Conservation (phyloP, 306 rosid species). For the Gastrolobium bilobum region DNA sequence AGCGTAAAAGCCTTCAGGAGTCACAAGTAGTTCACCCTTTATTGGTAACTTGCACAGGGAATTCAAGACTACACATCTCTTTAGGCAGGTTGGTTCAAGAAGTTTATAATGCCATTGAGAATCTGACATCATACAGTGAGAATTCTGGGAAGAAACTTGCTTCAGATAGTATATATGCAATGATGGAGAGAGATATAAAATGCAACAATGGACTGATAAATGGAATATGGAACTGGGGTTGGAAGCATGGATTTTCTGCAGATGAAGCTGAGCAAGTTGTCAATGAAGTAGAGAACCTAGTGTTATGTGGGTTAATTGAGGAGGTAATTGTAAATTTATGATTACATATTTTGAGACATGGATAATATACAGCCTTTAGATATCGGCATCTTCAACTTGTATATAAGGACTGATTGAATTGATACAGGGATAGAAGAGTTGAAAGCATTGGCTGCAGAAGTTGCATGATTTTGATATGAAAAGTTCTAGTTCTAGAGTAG, state of each 20-base stretch:
- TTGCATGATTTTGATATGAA: constrained; percentile 40
- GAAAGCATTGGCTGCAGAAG: constrained; percentile 42
- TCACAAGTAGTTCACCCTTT: constrained; percentile 59
- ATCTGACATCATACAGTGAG: constrained; percentile 57
- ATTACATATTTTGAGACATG: constrained; percentile 36
- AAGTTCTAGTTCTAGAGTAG: constrained; percentile 16
- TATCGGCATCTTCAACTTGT: constrained; percentile 46
- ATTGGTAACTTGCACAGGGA: constrained; percentile 50
- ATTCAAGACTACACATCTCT: constrained; percentile 55
- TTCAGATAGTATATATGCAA: constrained; percentile 61
- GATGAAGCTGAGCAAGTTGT: constrained; percentile 82
- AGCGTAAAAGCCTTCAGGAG: constrained; percentile 57
- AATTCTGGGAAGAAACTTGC: constrained; percentile 46
- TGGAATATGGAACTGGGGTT: constrained; percentile 83
- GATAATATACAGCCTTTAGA: constrained; percentile 40
- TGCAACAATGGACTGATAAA: constrained; percentile 65
- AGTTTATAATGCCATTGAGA: constrained; percentile 59
- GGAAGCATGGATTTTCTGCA: constrained; percentile 74
- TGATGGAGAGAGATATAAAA: constrained; percentile 73
- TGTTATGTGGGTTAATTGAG: constrained; percentile 74
- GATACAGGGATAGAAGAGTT: constrained; percentile 47
- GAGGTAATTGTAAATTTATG: constrained; percentile 70
- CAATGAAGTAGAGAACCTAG: constrained; percentile 64
- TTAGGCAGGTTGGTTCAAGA: constrained; percentile 70
- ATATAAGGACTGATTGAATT: constrained; percentile 41